These are phyloP conservation scores for Neodidymelliopsis sp. DNA, from an alignment of 2,329 filamentous ascomycete genomes.

Conservation along the genomic window DNA sequence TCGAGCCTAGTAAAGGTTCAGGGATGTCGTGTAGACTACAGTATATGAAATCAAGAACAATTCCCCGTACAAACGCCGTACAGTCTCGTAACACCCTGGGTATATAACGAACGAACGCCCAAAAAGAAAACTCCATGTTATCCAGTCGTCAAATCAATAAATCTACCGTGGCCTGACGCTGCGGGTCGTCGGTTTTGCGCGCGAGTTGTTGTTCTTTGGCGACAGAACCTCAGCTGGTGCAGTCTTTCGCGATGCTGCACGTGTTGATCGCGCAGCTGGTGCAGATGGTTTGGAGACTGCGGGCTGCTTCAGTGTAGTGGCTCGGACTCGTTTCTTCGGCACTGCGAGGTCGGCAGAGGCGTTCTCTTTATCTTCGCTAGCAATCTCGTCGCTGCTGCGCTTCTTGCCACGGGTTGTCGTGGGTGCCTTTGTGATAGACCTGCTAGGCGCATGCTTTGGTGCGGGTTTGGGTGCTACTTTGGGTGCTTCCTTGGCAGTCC, in stretches of 20 bases:
- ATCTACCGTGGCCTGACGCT: conserved; percentile 29
- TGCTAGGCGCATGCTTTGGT: conserved; percentile 19
- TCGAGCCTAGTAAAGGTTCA: conserved; percentile 10
- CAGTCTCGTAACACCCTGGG: conserved; percentile 3
- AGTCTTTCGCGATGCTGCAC: conserved; percentile 35
- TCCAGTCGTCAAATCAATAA: conserved; percentile 19
- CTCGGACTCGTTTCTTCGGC: conserved; percentile 31
- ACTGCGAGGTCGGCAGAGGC: conserved; percentile 24
- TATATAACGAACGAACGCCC: conserved; percentile 10
- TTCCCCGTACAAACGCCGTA: conserved; percentile 19
- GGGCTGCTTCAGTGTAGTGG: conserved; percentile 17
- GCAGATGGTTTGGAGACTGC: conserved; percentile 16
- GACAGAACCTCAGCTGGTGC: conserved; percentile 29
- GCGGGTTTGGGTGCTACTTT: conserved; percentile 17
- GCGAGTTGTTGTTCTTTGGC: conserved; percentile 33
- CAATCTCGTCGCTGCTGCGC: conserved; percentile 37
- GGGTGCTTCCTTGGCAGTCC: conserved; percentile 12
- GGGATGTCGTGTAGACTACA: conserved; percentile 1
- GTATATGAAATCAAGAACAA: neutral
- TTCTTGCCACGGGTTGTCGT: conserved; percentile 29
- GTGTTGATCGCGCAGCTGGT: conserved; percentile 27
- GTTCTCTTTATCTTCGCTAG: conserved; percentile 42
- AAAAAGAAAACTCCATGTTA: conserved; percentile 12
- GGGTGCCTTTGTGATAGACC: conserved; percentile 12
- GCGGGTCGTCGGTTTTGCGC: conserved; percentile 28